These are phyloP conservation scores for Neonectria neomacrospora DNA, from an alignment of 2,329 filamentous ascomycete species.

Conservation along the genomic window DNA sequence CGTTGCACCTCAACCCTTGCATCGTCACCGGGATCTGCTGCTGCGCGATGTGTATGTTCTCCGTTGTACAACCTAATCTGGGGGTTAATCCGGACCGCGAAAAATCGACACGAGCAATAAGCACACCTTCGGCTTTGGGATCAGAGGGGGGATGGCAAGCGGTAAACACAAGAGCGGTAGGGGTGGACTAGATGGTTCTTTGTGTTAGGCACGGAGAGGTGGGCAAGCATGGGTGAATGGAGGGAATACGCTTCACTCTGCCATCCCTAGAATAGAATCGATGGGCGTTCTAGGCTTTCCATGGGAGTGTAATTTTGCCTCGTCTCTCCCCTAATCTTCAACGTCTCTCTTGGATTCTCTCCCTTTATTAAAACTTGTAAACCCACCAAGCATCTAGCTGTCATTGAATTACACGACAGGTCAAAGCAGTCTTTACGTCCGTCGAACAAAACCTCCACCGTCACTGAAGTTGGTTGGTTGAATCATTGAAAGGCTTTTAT, in stretches of 20 bases:
- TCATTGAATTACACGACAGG: neutral
- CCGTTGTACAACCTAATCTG: constrained; percentile 39
- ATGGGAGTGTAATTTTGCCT: constrained; percentile 3
- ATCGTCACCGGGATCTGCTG: constrained; percentile 8
- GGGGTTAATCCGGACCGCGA: constrained; percentile 16
- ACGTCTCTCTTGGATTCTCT: neutral
- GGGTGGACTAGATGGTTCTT: constrained; percentile 1
- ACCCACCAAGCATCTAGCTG: neutral
- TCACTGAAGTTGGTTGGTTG: neutral
- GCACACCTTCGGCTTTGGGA: neutral
- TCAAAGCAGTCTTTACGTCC: neutral
- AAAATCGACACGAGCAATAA: constrained; percentile 19
- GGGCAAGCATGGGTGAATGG: neutral
- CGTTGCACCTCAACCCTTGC: constrained; percentile 12
- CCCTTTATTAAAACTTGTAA: neutral
- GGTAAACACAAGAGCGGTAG: neutral
- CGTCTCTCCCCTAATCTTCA: neutral
- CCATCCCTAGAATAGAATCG: constrained; percentile 27
- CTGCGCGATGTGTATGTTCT: constrained; percentile 31
- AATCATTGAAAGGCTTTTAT: neutral
- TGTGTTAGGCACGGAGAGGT: constrained; percentile 14
- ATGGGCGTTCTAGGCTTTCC: constrained; percentile 25
- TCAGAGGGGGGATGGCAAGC: neutral
- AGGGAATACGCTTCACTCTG: constrained; percentile 9
- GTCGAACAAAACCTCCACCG: neutral